These are phyloP conservation scores for Linanthus parryae DNA, from an alignment of 148 eudicot species.

Conservation along the genomic window DNA sequence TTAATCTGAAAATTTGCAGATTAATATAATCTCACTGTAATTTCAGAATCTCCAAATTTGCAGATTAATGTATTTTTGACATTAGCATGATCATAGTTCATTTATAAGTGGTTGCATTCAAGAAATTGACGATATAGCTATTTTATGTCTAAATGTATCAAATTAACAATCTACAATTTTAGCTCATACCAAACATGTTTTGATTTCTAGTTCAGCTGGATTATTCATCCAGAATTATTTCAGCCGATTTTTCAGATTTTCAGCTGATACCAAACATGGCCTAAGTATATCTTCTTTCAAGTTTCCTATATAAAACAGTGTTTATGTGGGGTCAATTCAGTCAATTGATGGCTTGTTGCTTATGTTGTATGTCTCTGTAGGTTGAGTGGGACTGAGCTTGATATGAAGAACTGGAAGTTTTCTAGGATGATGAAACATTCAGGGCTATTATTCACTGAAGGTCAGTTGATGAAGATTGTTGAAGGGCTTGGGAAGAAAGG, in stretches of 20 bases:
- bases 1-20: not conserved
- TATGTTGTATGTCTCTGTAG: constrained; percentile 14
- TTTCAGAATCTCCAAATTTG: too few species aligned
- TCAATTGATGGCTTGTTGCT: not conserved
- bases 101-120: not conserved
- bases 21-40: not conserved
- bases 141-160: too few species aligned
- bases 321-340: not conserved
- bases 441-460: constrained; percentile 62
- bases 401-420: constrained; percentile 83
- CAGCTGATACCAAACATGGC: not conserved
- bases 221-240: too few species aligned
- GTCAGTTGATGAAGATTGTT: constrained; percentile 74
- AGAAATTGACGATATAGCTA: too few species aligned
- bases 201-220: not conserved
- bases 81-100: not conserved
- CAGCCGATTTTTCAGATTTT: not conserved
- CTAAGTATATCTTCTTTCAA: not conserved
- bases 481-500: constrained; percentile 65
- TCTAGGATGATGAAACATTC: constrained; percentile 72
- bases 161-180: too few species aligned
- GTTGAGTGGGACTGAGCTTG: constrained; percentile 52
- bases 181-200: not conserved
- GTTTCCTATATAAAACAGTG: not conserved
- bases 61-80: not conserved